These are phyloP conservation scores for Cicer yamashitae DNA, from an alignment of 306 rosid species.

Conservation along the genomic window DNA sequence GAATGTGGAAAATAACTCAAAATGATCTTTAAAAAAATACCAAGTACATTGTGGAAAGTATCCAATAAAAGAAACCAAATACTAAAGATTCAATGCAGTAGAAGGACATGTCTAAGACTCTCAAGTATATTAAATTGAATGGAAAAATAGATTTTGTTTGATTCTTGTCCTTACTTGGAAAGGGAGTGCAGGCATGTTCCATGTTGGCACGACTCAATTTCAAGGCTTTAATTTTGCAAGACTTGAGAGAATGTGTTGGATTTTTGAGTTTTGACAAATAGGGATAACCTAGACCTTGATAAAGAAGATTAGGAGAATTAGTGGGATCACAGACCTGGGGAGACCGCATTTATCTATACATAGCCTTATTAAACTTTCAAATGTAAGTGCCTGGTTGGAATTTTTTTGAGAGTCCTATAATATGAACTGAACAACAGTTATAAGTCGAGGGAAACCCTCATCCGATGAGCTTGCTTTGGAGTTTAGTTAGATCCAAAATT, in stretches of 20 bases:
- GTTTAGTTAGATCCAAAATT: neutral
- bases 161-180: neutral
- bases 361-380: neutral
- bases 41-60: neutral
- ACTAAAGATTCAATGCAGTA: neutral
- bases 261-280: slow-evolving; percentile 2
- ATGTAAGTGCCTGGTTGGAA: neutral
- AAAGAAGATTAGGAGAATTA: neutral
- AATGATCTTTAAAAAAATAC: neutral
- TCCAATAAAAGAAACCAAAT: neutral
- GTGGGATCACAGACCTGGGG: neutral
- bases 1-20: slow-evolving; percentile 9
- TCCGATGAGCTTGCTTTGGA: neutral
- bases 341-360: neutral
- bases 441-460: neutral
- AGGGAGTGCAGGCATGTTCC: slow-evolving; percentile 8
- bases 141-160: neutral
- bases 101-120: neutral
- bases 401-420: neutral
- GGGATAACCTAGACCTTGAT: slow-evolving; percentile 16
- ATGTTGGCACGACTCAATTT: neutral
- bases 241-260: neutral
- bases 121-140: neutral
- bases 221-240: slow-evolving; percentile 5
- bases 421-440: neutral